Conservation (phyloP, 805 yeast genomes). For the Isabelozyma heimii region DNA sequence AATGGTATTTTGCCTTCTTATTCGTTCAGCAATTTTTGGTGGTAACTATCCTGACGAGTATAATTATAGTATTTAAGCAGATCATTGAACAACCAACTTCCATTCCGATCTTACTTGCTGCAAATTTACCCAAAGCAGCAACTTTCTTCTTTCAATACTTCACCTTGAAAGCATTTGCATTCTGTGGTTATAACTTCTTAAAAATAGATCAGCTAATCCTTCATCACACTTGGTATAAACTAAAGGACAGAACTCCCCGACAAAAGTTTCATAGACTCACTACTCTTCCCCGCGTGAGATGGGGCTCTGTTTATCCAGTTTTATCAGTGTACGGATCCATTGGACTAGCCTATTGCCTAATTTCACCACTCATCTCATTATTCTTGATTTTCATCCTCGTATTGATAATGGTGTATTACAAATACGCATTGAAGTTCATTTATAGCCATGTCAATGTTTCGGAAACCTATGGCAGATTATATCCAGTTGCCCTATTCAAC, state of each 20-base stretch:
- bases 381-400: slow-evolving; percentile 55
- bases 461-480: slow-evolving; percentile 68
- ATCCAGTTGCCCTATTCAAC: slow-evolving; percentile 73
- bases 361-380: slow-evolving; percentile 74
- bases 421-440: slow-evolving; percentile 62
- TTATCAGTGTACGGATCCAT: slow-evolving; percentile 77
- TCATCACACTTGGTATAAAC: slow-evolving; percentile 29
- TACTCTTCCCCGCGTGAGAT: slow-evolving; percentile 46
- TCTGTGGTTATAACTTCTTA: slow-evolving; percentile 69
- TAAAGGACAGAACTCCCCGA: slow-evolving; percentile 61
- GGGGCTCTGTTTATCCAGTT: slow-evolving; percentile 80
- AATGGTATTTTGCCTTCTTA: slow-evolving; percentile 73
- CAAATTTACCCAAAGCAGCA: slow-evolving; percentile 80
- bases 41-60: slow-evolving; percentile 79
- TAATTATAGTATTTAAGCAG: slow-evolving; percentile 60
- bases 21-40: slow-evolving; percentile 83
- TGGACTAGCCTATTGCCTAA: slow-evolving; percentile 72
- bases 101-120: slow-evolving; percentile 68
- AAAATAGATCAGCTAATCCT: slow-evolving; percentile 53
- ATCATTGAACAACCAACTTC: slow-evolving; percentile 68
- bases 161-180: slow-evolving; percentile 69
- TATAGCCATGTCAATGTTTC: slow-evolving; percentile 50
- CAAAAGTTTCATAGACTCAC: slow-evolving; percentile 45
- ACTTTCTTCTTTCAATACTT: slow-evolving; percentile 81
- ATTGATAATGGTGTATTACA: slow-evolving; percentile 61